Base-by-base conservation (phyloP, 2,329 filamentous ascomycete genomes). In the Penicillium sp. region DNA sequence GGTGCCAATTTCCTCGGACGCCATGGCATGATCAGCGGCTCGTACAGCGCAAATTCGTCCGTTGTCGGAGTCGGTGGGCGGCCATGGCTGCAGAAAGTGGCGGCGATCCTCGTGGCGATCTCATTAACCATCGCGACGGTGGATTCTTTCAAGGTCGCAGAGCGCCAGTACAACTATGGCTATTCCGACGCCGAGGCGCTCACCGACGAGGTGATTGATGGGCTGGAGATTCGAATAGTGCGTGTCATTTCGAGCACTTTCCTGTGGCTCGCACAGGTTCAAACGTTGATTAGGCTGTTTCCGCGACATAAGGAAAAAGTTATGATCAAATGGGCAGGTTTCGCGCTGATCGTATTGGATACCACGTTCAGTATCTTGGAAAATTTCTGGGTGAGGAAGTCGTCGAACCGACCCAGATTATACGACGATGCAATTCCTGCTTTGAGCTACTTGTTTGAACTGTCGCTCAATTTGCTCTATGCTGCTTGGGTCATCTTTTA, bases 281-380 rank as follows among this genome's bases (percentile, higher is more conserved):
- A 99, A 76, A 99, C 94, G 0, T 77, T 99, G 54, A 97, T 97
- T 64, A 88, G 94, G 49, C 81, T 99, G 1, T 99, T 99, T 64
- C 94, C 94, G 7, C 90, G 94, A 32, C 93, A 97, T 68, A 90
- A 95, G 67, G 94, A 99, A 75, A 97, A 97, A 76, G 87, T 97
- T 48, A 90, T 97, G 62, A 99, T 99, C 76, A 97, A 97, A 77
- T 99, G 93, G 93, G 91, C 93, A 14, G 94, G 93, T 1, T 97
- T 97, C 69, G 92, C 89, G 3, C 83, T 99, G 53, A 97, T 99
- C 67, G 84, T 91, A 0, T 82, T 97, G 55, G 93, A 97, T 70
- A 87, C 93, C 41, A 85, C 92, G 10, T 99, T 99, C 72, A 92
- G 89, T 67, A 91, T 89, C 45, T 83, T 97, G 54, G 95, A 97